A percentile compares a stretch with the other conserved stretches of the same genome.
These are phyloP conservation scores for Eucalyptus dawsonii DNA, from an alignment of 345 rosid species.

Conservation along the genomic window DNA sequence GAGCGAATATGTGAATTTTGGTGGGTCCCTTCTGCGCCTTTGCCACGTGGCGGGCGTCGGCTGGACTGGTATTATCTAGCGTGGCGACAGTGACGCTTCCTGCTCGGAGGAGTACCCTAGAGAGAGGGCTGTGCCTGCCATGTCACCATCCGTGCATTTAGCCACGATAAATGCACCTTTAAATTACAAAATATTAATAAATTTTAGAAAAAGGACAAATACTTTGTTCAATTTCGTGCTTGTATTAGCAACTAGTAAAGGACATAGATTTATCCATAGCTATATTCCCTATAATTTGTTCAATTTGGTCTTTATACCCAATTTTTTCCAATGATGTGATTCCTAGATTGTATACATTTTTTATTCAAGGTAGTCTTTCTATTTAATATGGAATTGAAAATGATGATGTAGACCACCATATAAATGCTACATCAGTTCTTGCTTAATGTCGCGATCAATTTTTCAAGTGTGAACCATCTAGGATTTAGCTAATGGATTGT, in stretches of 20 bases:
- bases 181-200: neutral
- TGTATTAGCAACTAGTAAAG: neutral
- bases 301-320: neutral
- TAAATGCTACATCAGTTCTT: neutral
- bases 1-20: neutral
- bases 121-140: neutral
- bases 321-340: neutral
- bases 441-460: neutral
- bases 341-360: no score
- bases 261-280: neutral
- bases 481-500: accelerated
- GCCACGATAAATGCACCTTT: neutral
- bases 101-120: neutral
- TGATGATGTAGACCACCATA: neutral
- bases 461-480: accelerated
- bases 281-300: neutral
- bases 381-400: neutral
- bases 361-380: neutral
- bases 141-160: neutral
- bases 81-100: neutral
- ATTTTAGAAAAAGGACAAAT: neutral
- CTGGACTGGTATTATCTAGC: neutral
- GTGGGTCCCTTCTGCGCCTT: neutral
- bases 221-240: no score
- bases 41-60: neutral